Evolutionary conservation across 208 protist genomes (phyloP).

Genomic region (Acanthamoeba healyi): DNA sequence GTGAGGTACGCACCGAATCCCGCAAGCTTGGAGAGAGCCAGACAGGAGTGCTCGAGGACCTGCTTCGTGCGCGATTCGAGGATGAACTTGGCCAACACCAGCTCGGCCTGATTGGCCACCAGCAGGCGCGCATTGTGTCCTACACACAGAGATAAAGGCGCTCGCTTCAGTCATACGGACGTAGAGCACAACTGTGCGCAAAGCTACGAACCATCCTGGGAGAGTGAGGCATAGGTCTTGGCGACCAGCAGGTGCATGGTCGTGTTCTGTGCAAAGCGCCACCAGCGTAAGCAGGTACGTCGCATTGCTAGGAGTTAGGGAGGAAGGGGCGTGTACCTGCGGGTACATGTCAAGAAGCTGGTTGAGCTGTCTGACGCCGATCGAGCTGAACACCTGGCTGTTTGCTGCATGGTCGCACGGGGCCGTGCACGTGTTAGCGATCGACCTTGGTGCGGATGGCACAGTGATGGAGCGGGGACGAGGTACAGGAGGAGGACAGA

Average conservation of each 20-base stretch:
- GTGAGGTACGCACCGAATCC: not conserved
- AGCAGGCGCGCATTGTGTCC: not conserved
- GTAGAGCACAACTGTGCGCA: not conserved
- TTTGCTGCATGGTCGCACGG: not conserved
- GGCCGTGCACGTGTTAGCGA: not conserved
- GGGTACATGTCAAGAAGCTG: not conserved
- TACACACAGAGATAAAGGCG: not conserved
- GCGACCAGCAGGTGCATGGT: constrained; percentile 17
- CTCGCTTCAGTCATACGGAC: no score
- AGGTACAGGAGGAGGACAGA: constrained; percentile 6
- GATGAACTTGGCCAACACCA: constrained; percentile 16
- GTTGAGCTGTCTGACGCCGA: constrained; percentile 5
- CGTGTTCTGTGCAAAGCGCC: not conserved
- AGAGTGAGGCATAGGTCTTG: not conserved
- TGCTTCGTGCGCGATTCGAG: not conserved
- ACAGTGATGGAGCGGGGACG: not conserved
- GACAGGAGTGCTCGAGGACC: not conserved
- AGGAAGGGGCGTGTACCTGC: not conserved
- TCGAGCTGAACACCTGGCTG: not conserved
- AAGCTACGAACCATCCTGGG: not conserved
- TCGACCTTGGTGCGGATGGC: not conserved
- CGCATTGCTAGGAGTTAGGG: not conserved
- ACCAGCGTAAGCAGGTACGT: not conserved
- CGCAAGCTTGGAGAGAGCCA: not conserved
- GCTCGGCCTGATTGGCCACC: not conserved